Conservation (phyloP, 192 early-diverging fungal species). For the Helicostylum pulchrum region DNA sequence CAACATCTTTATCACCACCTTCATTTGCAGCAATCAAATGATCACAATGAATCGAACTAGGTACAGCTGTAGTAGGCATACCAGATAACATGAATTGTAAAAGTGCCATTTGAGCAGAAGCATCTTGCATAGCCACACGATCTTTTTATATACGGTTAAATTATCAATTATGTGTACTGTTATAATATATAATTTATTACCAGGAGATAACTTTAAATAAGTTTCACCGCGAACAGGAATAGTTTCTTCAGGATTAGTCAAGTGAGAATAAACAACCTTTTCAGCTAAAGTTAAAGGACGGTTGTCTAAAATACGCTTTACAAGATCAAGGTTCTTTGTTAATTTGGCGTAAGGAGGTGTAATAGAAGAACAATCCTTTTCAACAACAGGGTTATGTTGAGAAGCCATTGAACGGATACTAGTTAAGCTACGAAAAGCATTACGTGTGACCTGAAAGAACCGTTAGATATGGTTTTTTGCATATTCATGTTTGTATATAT, state of each 20-base stretch:
- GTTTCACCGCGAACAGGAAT: slow-evolving; percentile 75
- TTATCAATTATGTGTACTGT: background rate
- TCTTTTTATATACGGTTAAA: slow-evolving; percentile 46
- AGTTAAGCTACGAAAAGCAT: background rate
- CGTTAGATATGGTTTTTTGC: background rate
- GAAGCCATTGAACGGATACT: slow-evolving; percentile 21
- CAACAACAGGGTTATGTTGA: slow-evolving; percentile 29
- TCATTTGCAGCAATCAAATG: slow-evolving; percentile 95
- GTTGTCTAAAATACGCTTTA: slow-evolving; percentile 46
- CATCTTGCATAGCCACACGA: slow-evolving; percentile 97
- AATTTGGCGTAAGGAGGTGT: slow-evolving; percentile 54
- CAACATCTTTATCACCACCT: slow-evolving; percentile 82
- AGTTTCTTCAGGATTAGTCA: slow-evolving; percentile 63
- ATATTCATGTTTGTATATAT: background rate
- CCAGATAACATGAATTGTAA: slow-evolving; percentile 98
- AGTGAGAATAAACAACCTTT: slow-evolving; percentile 94
- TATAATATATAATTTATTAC: slow-evolving; percentile 45
- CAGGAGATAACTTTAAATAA: slow-evolving; percentile 90
- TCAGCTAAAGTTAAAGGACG: slow-evolving; percentile 86
- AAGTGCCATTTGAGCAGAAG: slow-evolving; percentile 91
- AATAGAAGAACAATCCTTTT: slow-evolving; percentile 44
- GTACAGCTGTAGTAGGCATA: slow-evolving; percentile 91
- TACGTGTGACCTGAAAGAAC: background rate
- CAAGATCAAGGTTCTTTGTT: slow-evolving; percentile 42
- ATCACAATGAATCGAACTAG: slow-evolving; percentile 97